Evolutionary conservation across 1,139 yeast genomes (phyloP), one percentile per base, ranked within the genome.

Genomic region (Blastobotrys indianensis): DNA sequence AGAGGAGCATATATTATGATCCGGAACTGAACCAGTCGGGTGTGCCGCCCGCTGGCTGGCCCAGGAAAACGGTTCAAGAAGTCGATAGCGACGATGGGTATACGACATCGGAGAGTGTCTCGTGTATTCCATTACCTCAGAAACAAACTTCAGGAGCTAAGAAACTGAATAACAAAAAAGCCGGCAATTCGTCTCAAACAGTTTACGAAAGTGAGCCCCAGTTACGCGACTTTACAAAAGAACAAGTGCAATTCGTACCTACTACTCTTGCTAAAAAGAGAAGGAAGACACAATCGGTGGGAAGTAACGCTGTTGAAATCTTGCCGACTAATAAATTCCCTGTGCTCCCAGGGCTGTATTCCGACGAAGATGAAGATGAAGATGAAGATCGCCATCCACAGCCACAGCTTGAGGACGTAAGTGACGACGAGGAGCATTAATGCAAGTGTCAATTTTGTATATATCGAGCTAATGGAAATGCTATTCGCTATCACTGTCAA

Each of bases 401-500:
- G 38, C 39, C 40, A 11, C 23, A 30, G 3, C 39, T 28, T 11
- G 45, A 42, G 30, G 38, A 32, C 23, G 38, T 16, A 11, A 25
- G 16, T 15, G 43, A 39, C n/a, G 39, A 37, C 17, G 37, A 38
- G 13, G 30, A 11, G 10, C 12, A 11, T 29, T 10, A 32, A 10
- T 8, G 37, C 37, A 33, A 11, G 15, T 10, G 5, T 10, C n/a
- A 12, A 12, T 6, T 11, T 15, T 16, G 33, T 11, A 31, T 11
- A 12, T 31, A 12, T 8, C 4, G 4, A 12, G 33, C 12, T 31
- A 12, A 31, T 31, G 4, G 3, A 4, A 12, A 31, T 31, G 50
- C 52, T 40, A 40, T 28, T 57, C 60, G 37, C 60, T 55, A 29
- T 42, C 77, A 8, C 54, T 51, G 29, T 28, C 75, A 37, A 77